phyloP scores from a whole-genome alignment of 2,329 filamentous ascomycete species.

The Diplodia scrobiculata region DNA sequence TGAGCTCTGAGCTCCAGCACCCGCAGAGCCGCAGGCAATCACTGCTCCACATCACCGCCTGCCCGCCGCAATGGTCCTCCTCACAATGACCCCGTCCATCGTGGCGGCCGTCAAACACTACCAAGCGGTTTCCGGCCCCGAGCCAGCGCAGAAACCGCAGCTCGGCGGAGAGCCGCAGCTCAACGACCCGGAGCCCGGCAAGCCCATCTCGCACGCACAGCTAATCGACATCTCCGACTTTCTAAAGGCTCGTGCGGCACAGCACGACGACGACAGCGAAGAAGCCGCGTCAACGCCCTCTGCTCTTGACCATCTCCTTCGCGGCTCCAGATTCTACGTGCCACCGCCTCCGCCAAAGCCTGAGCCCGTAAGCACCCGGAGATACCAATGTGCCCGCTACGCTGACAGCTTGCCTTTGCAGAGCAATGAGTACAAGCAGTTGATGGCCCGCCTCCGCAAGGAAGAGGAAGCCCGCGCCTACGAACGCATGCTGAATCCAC shows the following conservation, averaged over 20 bases:
- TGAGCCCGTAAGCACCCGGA: slow-evolving; percentile 63
- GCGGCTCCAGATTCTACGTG: slow-evolving; percentile 70
- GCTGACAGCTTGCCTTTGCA: slow-evolving; percentile 51
- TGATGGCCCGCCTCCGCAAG: slow-evolving; percentile 82
- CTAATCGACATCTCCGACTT: slow-evolving; percentile 63
- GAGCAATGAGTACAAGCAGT: slow-evolving; percentile 74
- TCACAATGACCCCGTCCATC: slow-evolving; percentile 72
- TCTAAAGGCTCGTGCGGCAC: slow-evolving; percentile 46
- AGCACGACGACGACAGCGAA: slow-evolving; percentile 8
- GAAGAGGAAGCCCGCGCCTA: slow-evolving; percentile 83
- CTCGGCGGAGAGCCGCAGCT: slow-evolving; percentile 54
- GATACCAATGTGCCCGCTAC: neutral
- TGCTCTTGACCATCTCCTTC: slow-evolving; percentile 68
- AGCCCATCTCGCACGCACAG: slow-evolving; percentile 71
- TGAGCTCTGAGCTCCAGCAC: slow-evolving; percentile 11
- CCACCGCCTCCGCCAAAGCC: slow-evolving; percentile 79
- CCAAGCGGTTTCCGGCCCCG: slow-evolving; percentile 32
- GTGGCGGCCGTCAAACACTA: slow-evolving; percentile 61
- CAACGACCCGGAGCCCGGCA: slow-evolving; percentile 57
- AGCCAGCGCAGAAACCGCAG: slow-evolving; percentile 36
- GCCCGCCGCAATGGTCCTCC: slow-evolving; percentile 65
- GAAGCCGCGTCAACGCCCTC: slow-evolving; percentile 34
- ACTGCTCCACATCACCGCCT: slow-evolving; percentile 13
- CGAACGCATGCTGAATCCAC: slow-evolving; percentile 72
- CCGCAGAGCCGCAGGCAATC: slow-evolving; percentile 14